Percentiles rank a stretch among this genome's conserved stretches.
phyloP scores from a whole-genome alignment of 1,139 yeast species.

The Pneumocystis sp. region DNA sequence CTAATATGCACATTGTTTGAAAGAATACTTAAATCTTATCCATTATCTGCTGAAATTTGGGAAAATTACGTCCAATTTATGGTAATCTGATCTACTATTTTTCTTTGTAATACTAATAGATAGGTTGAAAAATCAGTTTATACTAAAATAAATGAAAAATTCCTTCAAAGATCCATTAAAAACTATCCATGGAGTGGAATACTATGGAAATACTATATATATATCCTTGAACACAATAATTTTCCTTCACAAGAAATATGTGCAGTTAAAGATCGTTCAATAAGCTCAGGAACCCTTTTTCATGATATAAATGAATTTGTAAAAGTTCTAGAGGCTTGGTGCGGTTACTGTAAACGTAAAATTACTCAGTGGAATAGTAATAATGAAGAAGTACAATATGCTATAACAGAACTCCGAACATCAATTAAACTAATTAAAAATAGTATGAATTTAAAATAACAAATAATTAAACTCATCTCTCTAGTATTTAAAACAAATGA shows the following conservation, averaged over 20 bases:
- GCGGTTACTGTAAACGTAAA: constrained; percentile 18
- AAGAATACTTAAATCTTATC: constrained; percentile 16
- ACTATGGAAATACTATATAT: constrained; percentile 19
- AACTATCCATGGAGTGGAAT: constrained; percentile 20
- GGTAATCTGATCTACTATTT: background rate
- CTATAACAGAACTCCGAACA: constrained; percentile 14
- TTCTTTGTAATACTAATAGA: background rate
- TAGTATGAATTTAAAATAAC: background rate
- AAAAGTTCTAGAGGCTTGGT: constrained; percentile 25
- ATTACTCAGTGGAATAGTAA: constrained; percentile 11
- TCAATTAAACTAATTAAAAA: background rate
- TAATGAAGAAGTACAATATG: constrained; percentile 10
- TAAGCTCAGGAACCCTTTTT: constrained; percentile 8
- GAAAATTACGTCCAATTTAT: constrained; percentile 20
- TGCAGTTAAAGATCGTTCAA: constrained; percentile 8
- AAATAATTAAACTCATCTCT: background rate
- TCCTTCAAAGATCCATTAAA: constrained; percentile 17
- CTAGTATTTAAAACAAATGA: background rate
- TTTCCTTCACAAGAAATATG: constrained; percentile 10
- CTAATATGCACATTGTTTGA: constrained; percentile 15
- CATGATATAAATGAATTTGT: constrained; percentile 27
- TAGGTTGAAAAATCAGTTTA: constrained; percentile 11
- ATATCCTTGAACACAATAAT: constrained; percentile 13
- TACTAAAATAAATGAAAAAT: constrained; percentile 5
- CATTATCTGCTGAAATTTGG: constrained; percentile 20